Base-by-base conservation (phyloP, 1,284 basidiomycete species). In the Malassezia obtusa region DNA sequence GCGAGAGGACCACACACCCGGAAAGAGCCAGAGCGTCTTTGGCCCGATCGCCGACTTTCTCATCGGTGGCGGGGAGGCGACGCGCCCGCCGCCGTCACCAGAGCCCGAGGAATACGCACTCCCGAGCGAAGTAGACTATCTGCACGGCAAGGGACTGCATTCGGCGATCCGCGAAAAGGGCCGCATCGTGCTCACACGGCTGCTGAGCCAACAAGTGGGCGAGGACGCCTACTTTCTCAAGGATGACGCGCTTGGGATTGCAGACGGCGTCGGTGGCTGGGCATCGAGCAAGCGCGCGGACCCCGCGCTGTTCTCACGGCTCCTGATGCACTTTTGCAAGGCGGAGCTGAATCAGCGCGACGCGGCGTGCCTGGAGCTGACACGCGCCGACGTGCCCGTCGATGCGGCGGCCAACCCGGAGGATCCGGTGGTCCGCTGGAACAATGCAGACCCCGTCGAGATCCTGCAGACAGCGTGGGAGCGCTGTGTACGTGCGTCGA, bases 201-300 rank as follows among this genome's bases (percentile, higher is more conserved):
- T 73, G 19, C 59, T 61, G 24, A 80, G 85, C 0, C 83, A 86
- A 0, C 84, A 86, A 67, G 83, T 89, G 8, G 87, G 86, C 47
- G 86, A 89, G 68, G 86, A 89, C 66, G 84, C 85, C 9, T 91
- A 89, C 71, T 90, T 91, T 61, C 77, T 90, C 4, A 78, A 83
- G 9, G 80, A 73, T 3, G 86, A 89, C 63, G 85, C 86, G 6
- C 82, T 90, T 76, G 88, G 87, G 15, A 84, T 90, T 2, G 87
- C 87, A 10, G 87, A 90, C 68, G 87, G 87, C 28, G 88, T 90
- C 0, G 88, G 88, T 1, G 88, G 88, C 2, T 90, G 87, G 87
- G 79, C 83, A 0, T 69, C 73, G n/a, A 79, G 73, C 64, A 74
- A 72, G 26, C 75, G 75, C 8, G 76, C 77, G 3, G 76, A 69